A percentile compares a stretch with the other conserved stretches of the same genome.
phyloP scores from a whole-genome alignment of 2,329 filamentous ascomycete genomes.

The Hypoxylon sp. region DNA sequence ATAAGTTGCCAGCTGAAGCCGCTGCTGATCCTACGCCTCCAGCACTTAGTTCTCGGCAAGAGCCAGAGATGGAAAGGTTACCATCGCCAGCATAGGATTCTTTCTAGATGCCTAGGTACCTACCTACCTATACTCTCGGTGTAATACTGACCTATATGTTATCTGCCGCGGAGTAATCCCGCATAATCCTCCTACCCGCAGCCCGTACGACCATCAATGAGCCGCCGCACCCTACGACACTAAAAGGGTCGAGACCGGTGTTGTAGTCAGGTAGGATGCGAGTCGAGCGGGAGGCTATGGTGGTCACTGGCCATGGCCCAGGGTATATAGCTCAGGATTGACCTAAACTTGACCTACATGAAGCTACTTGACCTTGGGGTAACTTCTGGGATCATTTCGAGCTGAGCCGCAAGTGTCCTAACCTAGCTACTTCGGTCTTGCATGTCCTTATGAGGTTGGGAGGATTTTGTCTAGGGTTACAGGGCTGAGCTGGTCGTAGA shows the following conservation, averaged over 20 bases:
- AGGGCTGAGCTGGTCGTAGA: constrained; percentile 10
- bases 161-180: background rate
- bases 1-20: too few species aligned
- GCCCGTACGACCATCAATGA: background rate
- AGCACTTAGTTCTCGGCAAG: too few species aligned
- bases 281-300: background rate
- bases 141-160: too few species aligned
- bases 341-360: background rate
- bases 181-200: background rate
- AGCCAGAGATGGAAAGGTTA: too few species aligned
- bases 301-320: too few species aligned
- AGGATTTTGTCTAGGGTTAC: background rate
- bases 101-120: too few species aligned
- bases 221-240: background rate
- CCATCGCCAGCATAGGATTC: too few species aligned
- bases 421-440: background rate
- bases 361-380: background rate
- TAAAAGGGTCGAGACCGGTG: too few species aligned
- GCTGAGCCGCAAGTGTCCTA: constrained; percentile 2
- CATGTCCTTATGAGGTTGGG: background rate
- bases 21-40: too few species aligned
- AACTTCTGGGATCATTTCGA: background rate
- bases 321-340: background rate
- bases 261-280: background rate
- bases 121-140: too few species aligned